A percentile compares a stretch with the other conserved stretches of the same genome.
Conservation (phyloP, 768 basidiomycete species). For the Goffeauzyma gilvescens region DNA sequence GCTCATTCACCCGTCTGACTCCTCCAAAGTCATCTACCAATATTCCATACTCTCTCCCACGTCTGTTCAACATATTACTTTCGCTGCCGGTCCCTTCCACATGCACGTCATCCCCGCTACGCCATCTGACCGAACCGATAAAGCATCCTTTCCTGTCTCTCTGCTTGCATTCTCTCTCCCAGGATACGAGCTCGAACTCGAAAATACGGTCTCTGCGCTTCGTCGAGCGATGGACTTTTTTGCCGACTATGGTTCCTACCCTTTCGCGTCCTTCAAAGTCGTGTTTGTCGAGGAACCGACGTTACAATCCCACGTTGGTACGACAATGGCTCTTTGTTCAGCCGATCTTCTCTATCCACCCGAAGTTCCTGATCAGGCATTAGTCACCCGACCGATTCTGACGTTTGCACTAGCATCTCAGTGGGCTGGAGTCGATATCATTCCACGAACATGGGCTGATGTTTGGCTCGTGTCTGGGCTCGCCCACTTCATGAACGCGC, state of each 20-base stretch:
- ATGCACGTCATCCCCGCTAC: slow-evolving; percentile 49
- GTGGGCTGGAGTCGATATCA: slow-evolving; percentile 92
- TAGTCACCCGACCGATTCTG: slow-evolving; percentile 70
- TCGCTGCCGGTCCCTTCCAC: slow-evolving; percentile 88
- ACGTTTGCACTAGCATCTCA: slow-evolving; percentile 80
- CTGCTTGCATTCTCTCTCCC: slow-evolving; percentile 89
- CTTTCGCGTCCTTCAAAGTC: slow-evolving; percentile 75
- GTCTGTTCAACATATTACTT: slow-evolving; percentile 88
- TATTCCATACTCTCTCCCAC: slow-evolving; percentile 72
- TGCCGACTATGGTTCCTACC: slow-evolving; percentile 84
- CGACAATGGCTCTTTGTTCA: slow-evolving; percentile 60
- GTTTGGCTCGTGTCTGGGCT: slow-evolving; percentile 93
- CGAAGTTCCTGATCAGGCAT: slow-evolving; percentile 76
- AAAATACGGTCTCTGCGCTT: slow-evolving; percentile 52
- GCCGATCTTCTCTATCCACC: slow-evolving; percentile 70
- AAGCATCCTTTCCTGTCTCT: slow-evolving; percentile 11
- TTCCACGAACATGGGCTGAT: slow-evolving; percentile 80
- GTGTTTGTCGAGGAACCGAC: slow-evolving; percentile 84
- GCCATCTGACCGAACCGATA: slow-evolving; percentile 33
- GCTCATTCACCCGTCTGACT: slow-evolving; percentile 84
- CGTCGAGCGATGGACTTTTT: slow-evolving; percentile 70
- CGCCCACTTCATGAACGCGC: slow-evolving; percentile 69
- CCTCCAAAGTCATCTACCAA: slow-evolving; percentile 82
- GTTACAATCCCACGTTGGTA: slow-evolving; percentile 60
- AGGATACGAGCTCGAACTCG: slow-evolving; percentile 56